A percentile compares a stretch with the other conserved stretches of the same genome.
Conservation (phyloP, 2,329 filamentous ascomycete species). For the Diaporthe nobilis region DNA sequence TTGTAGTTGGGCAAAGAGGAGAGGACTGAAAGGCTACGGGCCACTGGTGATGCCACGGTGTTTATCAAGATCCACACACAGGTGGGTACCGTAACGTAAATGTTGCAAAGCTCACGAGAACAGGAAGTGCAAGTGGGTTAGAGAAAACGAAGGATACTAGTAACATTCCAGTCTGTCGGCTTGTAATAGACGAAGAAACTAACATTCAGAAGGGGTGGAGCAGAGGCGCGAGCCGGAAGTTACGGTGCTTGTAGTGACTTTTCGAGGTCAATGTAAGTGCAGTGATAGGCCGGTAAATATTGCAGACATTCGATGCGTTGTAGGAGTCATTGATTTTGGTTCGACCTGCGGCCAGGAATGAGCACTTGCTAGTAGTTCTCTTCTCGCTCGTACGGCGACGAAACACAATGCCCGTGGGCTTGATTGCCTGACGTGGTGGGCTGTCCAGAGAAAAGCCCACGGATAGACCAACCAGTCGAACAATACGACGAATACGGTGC, state of each 20-base stretch:
- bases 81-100: not conserved
- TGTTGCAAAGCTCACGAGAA: not conserved
- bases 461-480: not conserved
- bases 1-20: not conserved
- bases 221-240: too few species aligned
- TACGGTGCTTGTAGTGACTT: not conserved
- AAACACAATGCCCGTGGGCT: not conserved
- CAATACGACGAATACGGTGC: constrained; percentile 1
- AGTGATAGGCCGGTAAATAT: not conserved
- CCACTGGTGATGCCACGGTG: not conserved
- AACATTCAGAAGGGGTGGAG: too few species aligned
- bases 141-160: too few species aligned
- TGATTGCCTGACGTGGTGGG: not conserved
- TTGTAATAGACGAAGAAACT: too few species aligned
- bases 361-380: not conserved
- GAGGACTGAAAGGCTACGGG: not conserved
- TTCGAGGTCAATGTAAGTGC: not conserved
- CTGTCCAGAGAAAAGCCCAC: too few species aligned
- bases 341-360: not conserved
- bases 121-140: not conserved
- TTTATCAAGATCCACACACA: not conserved
- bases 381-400: not conserved
- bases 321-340: not conserved
- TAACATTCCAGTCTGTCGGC: too few species aligned
- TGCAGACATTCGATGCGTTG: not conserved